Percentiles rank a stretch among this genome's conserved stretches.
These are phyloP conservation scores for Aspergillus ochraceus DNA, from an alignment of 2,329 filamentous ascomycete genomes.

Conservation along the genomic window DNA sequence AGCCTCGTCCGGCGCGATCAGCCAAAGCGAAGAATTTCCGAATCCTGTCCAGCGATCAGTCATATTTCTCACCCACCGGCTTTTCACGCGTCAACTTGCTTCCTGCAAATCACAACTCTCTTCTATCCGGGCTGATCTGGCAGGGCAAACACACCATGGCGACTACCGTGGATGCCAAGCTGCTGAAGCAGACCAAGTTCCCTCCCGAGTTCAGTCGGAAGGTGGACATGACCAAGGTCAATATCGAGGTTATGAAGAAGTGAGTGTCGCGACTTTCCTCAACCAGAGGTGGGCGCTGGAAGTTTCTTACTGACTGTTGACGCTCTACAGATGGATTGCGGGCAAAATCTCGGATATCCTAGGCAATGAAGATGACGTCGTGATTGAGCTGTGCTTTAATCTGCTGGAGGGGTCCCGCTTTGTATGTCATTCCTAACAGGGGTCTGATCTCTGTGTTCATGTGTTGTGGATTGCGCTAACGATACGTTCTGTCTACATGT, in stretches of 20 bases:
- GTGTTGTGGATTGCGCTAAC: slow-evolving; percentile 16
- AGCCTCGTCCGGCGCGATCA: slow-evolving; percentile 3
- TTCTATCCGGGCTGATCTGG: slow-evolving; percentile 36
- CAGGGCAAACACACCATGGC: slow-evolving; percentile 59
- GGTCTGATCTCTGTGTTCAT: not conserved
- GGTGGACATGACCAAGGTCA: slow-evolving; percentile 97
- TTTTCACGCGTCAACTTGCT: slow-evolving; percentile 7
- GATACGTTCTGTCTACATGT: slow-evolving; percentile 10
- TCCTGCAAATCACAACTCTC: not conserved
- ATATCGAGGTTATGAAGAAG: slow-evolving; percentile 98
- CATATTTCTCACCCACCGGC: not conserved
- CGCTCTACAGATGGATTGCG: slow-evolving; percentile 81
- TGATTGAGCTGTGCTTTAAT: slow-evolving; percentile 79
- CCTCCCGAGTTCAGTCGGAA: slow-evolving; percentile 91
- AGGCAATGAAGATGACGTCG: slow-evolving; percentile 91
- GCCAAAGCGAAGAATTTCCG: not conserved
- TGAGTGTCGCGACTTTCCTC: slow-evolving; percentile 47
- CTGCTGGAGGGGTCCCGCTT: slow-evolving; percentile 71
- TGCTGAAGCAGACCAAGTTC: slow-evolving; percentile 88
- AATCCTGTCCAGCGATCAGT: not conserved
- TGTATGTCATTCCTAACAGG: slow-evolving; percentile 54
- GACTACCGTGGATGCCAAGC: slow-evolving; percentile 81
- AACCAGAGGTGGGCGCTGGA: not conserved
- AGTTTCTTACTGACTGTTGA: slow-evolving; percentile 7
- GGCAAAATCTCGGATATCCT: slow-evolving; percentile 83